Evolutionary conservation across 805 yeast species (phyloP), one percentile per base, ranked within the genome.

Genomic region (Torulaspora quercuum): DNA sequence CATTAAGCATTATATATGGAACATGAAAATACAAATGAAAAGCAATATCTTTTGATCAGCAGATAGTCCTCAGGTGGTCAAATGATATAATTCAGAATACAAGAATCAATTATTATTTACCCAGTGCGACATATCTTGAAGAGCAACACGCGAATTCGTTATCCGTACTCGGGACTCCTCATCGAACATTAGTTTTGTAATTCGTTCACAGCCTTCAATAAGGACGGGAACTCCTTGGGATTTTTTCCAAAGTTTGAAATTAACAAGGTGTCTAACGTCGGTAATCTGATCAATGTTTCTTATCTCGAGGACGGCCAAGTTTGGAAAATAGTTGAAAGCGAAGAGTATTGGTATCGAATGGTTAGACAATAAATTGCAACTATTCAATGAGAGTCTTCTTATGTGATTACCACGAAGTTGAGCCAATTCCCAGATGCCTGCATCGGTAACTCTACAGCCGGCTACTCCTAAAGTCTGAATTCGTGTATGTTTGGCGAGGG

Each of bases 381-480:
- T 77, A 59, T 88, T 88, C 34, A 88, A 57, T 6, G 94, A 82
- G 13, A 88, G 64, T 35, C 95, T 67, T 48, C 76, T 77, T 3
- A 89, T 51, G 4, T 64, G 50, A 1, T 55, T 50, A 14, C 78
- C 78, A 17, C 76, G 63, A 35, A 67, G 57, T 11, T 72, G 58
- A 0, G 88, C 87, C 21, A 89, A 61, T 50, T 82, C 89, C 95
- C 95, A 86, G 10, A 89, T 65, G 4, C 84, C 70, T 27, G 76
- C 69, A 63, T 89, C 95, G 6, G 84, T 76, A 12, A 89, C 72
- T 28, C 74, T 68, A 58, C 95, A 86, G 5, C 97, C 97, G 0
- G 97, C 95, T 13, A 87, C 64, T 0, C 97, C 97, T 28, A 89
- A 65, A 0, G 96, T 87, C 29, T 70, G 67, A 29, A 81, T 68